phyloP scores from a whole-genome alignment of 768 basidiomycete genomes.

The Cystofilobasidium bisporidii region DNA sequence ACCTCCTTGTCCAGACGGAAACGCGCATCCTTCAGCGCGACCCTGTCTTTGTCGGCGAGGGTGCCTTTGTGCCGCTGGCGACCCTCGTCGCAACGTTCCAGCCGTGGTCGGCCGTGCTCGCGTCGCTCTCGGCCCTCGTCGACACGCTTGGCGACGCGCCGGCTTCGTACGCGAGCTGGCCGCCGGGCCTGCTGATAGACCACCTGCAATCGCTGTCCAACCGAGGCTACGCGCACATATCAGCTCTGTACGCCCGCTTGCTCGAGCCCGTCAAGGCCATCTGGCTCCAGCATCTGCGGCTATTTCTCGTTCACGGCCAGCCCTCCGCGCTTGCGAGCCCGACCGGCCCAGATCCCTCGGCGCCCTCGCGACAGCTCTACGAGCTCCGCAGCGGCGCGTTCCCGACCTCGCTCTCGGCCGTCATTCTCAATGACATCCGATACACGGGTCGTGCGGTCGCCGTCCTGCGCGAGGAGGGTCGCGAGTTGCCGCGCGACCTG shows the following conservation, averaged over 20 bases:
- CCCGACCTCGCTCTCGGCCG: conserved; percentile 49
- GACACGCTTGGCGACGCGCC: conserved; percentile 45
- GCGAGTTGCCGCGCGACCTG: conserved; percentile 60
- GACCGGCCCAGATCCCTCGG: neutral
- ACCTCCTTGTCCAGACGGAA: conserved; percentile 68
- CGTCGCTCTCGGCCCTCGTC: conserved; percentile 57
- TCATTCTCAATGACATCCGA: conserved; percentile 56
- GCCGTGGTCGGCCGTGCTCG: conserved; percentile 78
- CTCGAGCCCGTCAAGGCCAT: conserved; percentile 66
- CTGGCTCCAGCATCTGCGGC: conserved; percentile 73
- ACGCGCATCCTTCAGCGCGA: conserved; percentile 67
- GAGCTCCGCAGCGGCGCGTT: conserved; percentile 14
- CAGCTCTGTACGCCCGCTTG: conserved; percentile 60
- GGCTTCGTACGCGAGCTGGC: conserved; percentile 44
- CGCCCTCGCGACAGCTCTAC: no score
- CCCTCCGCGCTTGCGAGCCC: conserved; percentile 32
- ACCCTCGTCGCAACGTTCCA: conserved; percentile 72
- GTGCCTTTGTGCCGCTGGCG: conserved; percentile 76
- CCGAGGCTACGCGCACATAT: conserved; percentile 68
- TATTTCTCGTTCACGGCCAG: conserved; percentile 71
- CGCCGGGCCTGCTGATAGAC: conserved; percentile 71
- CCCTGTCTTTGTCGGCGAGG: conserved; percentile 62
- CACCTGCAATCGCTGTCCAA: conserved; percentile 60
- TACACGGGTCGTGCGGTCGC: conserved; percentile 82
- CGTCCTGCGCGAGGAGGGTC: conserved; percentile 71